A percentile compares a stretch with the other conserved stretches of the same genome.
Evolutionary conservation across 108 stramenopile genomes (phyloP).

Genomic region (Epithemia pelagica): DNA sequence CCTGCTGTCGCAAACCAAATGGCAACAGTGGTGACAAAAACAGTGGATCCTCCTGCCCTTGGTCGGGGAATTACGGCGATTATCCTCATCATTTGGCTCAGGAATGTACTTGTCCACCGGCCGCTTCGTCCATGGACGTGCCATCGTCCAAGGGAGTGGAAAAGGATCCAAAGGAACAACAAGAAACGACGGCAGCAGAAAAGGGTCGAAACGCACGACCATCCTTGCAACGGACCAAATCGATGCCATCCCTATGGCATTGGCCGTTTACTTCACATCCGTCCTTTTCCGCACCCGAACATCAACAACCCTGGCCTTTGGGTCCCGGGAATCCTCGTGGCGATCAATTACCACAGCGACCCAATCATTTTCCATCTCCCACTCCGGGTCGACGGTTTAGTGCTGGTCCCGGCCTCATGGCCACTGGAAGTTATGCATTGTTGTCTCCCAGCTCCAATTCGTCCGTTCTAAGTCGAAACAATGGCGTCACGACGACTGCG

Average conservation of each 20-base stretch:
- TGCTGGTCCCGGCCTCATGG: not conserved
- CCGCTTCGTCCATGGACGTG: no score
- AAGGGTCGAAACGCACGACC: not conserved
- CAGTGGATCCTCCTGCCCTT: not conserved
- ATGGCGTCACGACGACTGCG: no score
- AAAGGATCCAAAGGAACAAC: not conserved
- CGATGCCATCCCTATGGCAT: not conserved
- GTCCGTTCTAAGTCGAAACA: no score
- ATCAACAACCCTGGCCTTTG: not conserved
- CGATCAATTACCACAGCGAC: not conserved
- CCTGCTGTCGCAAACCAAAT: not conserved
- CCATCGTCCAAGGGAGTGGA: no score
- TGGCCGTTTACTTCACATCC: not conserved
- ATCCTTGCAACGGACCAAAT: not conserved
- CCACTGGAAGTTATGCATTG: not conserved
- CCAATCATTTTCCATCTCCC: not conserved
- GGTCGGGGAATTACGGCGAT: slow-evolving; percentile 19
- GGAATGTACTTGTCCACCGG: not conserved
- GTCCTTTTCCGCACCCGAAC: not conserved
- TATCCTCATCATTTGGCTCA: not conserved
- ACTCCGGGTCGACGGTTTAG: not conserved
- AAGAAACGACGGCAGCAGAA: not conserved
- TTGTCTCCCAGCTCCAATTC: not conserved
- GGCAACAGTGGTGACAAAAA: not conserved
- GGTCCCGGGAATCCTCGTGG: not conserved